phyloP scores from a whole-genome alignment of 2,329 filamentous ascomycete genomes.

The Endoconidiophora laricicola region DNA sequence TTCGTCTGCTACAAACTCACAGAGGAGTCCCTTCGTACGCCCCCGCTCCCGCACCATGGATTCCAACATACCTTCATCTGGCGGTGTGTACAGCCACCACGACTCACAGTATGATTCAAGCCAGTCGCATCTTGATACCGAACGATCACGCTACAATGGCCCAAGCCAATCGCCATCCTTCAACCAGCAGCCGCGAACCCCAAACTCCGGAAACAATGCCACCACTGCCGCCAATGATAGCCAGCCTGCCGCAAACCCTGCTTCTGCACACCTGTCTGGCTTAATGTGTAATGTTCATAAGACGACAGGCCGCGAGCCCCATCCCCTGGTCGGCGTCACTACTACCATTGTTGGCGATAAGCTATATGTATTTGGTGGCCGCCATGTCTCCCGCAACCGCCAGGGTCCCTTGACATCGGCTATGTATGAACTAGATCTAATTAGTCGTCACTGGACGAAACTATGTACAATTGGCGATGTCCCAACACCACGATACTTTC shows the following conservation, averaged over 20 bases:
- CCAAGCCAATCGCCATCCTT: constrained; percentile 38
- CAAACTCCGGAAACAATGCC: constrained; percentile 4
- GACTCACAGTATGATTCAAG: constrained; percentile 9
- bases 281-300: constrained; percentile 59
- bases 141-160: constrained; percentile 37
- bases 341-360: constrained; percentile 92
- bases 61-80: constrained; percentile 8
- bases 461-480: constrained; percentile 70
- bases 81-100: constrained; percentile 9
- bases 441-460: constrained; percentile 84
- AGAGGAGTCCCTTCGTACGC: not conserved
- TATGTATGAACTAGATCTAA: constrained; percentile 83
- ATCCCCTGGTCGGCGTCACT: constrained; percentile 81
- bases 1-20: not conserved
- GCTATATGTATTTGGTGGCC: constrained; percentile 88
- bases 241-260: constrained; percentile 26
- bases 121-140: constrained; percentile 32
- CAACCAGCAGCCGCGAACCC: constrained; percentile 19
- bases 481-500: constrained; percentile 86
- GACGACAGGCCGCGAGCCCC: constrained; percentile 82
- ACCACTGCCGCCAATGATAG: constrained; percentile 3
- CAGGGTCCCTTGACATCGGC: constrained; percentile 72
- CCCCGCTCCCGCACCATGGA: constrained; percentile 10
- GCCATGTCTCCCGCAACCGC: constrained; percentile 67
- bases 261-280: constrained; percentile 44